Evolutionary conservation across 768 basidiomycete species (phyloP).

Genomic region (Tricholoma matsutake): DNA sequence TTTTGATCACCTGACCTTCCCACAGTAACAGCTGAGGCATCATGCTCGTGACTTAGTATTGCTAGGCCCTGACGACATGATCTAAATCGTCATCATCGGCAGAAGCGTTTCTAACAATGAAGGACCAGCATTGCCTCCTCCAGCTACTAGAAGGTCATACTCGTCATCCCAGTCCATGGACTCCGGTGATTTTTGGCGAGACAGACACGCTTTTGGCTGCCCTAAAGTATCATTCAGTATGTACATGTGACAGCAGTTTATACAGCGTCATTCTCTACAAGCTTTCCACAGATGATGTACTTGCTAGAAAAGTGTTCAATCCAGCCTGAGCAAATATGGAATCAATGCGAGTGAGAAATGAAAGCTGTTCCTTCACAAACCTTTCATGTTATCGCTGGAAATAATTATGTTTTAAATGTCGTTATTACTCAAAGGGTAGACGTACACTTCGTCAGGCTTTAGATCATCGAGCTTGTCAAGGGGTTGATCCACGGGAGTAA

Average conservation of each 20-base stretch:
- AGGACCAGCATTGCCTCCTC: constrained; percentile 14
- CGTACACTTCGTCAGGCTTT: constrained; percentile 78
- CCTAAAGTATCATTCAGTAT: no score
- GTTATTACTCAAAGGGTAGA: constrained; percentile 12
- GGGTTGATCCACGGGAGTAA: constrained; percentile 83
- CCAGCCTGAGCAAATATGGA: constrained; percentile 58
- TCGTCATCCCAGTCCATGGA: constrained; percentile 40
- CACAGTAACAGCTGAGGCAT: no score
- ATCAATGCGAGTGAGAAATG: background rate
- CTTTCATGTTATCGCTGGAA: constrained; percentile 87
- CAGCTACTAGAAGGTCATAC: constrained; percentile 24
- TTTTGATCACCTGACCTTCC: no score
- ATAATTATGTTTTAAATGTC: constrained; percentile 1
- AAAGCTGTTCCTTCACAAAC: constrained; percentile 32
- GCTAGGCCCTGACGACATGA: constrained; percentile 34
- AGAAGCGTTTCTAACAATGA: constrained; percentile 32
- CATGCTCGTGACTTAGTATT: no score
- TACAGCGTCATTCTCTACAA: constrained; percentile 74
- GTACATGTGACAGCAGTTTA: no score
- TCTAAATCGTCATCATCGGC: constrained; percentile 38
- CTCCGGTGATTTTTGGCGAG: background rate
- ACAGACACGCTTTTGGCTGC: constrained; percentile 2
- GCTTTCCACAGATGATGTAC: constrained; percentile 85
- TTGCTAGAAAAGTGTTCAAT: constrained; percentile 92
- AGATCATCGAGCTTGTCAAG: constrained; percentile 84